Conservation (phyloP, 306 rosid species). For the Rosa persica region DNA sequence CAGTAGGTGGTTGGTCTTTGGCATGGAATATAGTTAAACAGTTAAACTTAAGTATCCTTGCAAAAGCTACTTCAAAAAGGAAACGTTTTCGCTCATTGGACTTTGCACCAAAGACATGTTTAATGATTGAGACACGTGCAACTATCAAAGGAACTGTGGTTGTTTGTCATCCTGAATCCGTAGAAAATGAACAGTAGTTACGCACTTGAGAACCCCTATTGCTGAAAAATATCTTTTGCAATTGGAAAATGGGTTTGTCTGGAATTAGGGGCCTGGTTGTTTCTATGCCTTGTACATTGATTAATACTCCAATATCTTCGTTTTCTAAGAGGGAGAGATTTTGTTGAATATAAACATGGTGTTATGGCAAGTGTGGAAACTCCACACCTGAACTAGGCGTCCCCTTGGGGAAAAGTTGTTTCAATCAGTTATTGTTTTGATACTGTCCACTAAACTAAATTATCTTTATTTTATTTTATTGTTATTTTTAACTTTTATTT, state of each 20-base stretch:
- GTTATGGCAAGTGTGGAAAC: neutral
- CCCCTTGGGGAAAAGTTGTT: neutral
- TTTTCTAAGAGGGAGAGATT: too few species aligned
- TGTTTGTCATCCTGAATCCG: neutral
- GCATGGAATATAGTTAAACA: neutral
- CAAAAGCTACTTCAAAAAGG: neutral
- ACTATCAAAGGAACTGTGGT: neutral
- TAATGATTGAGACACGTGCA: neutral
- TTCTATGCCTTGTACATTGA: neutral
- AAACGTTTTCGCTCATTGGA: neutral
- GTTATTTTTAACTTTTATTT: neutral
- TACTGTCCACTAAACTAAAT: neutral
- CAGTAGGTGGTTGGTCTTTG: neutral
- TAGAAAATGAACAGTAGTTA: neutral
- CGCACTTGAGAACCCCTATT: neutral
- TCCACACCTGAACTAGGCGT: neutral
- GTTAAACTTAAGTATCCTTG: neutral
- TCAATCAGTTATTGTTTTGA: constrained; percentile 3
- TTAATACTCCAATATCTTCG: neutral
- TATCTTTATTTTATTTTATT: neutral
- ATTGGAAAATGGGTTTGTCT: neutral
- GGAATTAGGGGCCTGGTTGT: neutral
- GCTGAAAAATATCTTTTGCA: neutral
- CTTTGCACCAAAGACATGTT: neutral
- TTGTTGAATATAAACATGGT: neutral